phyloP scores from a whole-genome alignment of 176 grass and related monocot genomes.

The Cenchrus purpureus region DNA sequence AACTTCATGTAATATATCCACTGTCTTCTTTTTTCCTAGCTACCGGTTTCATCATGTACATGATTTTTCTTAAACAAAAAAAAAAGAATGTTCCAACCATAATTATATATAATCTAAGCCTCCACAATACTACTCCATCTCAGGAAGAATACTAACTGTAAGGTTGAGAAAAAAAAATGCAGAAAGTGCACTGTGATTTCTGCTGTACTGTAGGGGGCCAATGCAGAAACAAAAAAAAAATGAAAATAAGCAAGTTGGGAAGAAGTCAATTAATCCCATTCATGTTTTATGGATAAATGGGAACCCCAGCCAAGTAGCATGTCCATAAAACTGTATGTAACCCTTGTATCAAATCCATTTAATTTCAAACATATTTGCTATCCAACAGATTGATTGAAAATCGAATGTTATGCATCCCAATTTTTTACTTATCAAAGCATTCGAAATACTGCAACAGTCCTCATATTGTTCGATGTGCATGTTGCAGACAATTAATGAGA shows the following conservation, averaged over 20 bases:
- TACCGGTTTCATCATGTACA: background rate
- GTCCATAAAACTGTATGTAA: background rate
- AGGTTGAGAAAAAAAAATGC: background rate
- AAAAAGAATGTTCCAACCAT: background rate
- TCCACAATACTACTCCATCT: too few relatives aligned
- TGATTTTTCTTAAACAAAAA: background rate
- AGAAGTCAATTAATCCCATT: background rate
- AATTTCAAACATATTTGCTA: background rate
- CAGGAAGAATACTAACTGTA: background rate
- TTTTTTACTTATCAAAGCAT: background rate
- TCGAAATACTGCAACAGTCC: background rate
- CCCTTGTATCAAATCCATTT: background rate
- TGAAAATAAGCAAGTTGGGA: background rate
- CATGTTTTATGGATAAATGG: background rate
- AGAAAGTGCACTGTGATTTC: background rate
- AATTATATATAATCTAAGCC: background rate
- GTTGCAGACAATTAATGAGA: background rate
- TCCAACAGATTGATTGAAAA: background rate
- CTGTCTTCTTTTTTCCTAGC: background rate
- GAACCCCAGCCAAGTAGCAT: background rate
- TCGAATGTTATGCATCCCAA: background rate
- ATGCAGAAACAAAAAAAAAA: background rate
- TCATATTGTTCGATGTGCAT: background rate
- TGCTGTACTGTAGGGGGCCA: background rate
- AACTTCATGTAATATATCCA: slow-evolving; percentile 9